These are phyloP conservation scores for Akanthomyces dipterigenus DNA, from an alignment of 2,329 filamentous ascomycete species.

Conservation along the genomic window DNA sequence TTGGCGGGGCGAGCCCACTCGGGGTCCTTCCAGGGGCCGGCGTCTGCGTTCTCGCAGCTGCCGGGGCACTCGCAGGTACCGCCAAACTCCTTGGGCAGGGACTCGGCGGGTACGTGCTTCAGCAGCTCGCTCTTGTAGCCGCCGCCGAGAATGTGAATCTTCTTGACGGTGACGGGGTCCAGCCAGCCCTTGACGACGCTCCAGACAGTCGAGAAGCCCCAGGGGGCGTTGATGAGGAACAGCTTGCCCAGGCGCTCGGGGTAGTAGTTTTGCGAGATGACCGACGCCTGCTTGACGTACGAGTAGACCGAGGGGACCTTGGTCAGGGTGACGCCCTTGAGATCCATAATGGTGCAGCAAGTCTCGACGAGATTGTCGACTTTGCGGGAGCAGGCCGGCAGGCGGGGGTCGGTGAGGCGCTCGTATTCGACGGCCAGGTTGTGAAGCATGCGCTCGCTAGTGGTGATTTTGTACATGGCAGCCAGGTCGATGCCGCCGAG, in stretches of 20 bases:
- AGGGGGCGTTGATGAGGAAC: constrained; percentile 96
- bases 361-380: constrained; percentile 86
- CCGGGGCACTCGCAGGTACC: constrained; percentile 75
- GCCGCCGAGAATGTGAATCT: constrained; percentile 84
- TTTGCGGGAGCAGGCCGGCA: constrained; percentile 94
- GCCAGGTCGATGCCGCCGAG: constrained; percentile 87
- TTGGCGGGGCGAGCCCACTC: constrained; percentile 60
- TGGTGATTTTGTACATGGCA: constrained; percentile 89
- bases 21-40: constrained; percentile 78
- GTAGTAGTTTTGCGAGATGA: constrained; percentile 97
- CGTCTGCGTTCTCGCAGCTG: constrained; percentile 81
- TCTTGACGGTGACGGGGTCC: constrained; percentile 91
- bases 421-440: constrained; percentile 98
- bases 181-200: constrained; percentile 85
- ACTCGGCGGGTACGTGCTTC: constrained; percentile 79
- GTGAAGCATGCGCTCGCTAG: constrained; percentile 85
- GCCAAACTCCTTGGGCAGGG: constrained; percentile 80
- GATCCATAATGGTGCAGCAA: constrained; percentile 96
- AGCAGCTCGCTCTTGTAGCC: constrained; percentile 80
- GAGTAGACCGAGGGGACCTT: constrained; percentile 79
- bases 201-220: constrained; percentile 88
- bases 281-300: constrained; percentile 79
- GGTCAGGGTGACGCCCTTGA: constrained; percentile 84
- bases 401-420: constrained; percentile 84
- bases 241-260: constrained; percentile 92